These are phyloP conservation scores for Myriosclerotinia duriaeana DNA, from an alignment of 2,329 filamentous ascomycete species.

Conservation along the genomic window DNA sequence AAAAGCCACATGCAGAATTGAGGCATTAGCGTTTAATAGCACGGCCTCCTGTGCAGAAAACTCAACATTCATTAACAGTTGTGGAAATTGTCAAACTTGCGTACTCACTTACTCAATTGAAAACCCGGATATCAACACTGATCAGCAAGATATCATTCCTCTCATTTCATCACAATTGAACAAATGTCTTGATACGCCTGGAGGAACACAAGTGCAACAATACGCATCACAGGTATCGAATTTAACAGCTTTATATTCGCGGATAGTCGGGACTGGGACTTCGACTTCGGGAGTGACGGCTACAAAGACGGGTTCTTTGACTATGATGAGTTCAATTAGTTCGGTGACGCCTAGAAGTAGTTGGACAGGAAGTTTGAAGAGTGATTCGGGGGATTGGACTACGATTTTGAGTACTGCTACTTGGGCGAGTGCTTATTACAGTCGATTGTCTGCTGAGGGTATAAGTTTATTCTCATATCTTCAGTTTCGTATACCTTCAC, in stretches of 20 bases:
- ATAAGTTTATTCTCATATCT: neutral
- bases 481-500: neutral
- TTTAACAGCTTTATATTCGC: constrained; percentile 25
- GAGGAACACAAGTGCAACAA: constrained; percentile 25
- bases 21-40: constrained; percentile 27
- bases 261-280: neutral
- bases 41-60: constrained; percentile 29
- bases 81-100: constrained; percentile 34
- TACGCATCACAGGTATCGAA: constrained; percentile 32
- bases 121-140: constrained; percentile 24
- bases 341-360: neutral
- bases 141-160: constrained; percentile 10
- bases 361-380: constrained; percentile 10
- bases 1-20: constrained; percentile 33
- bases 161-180: constrained; percentile 27
- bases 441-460: constrained; percentile 22
- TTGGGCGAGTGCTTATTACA: constrained; percentile 24
- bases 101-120: constrained; percentile 30
- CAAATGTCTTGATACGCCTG: constrained; percentile 29
- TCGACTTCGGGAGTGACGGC: constrained; percentile 4
- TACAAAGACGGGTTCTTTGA: neutral
- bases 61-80: constrained; percentile 34
- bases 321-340: neutral
- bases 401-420: constrained; percentile 22
- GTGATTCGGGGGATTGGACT: constrained; percentile 17